phyloP scores from a whole-genome alignment of 805 yeast genomes.

The Metschnikowia kofuensis region DNA sequence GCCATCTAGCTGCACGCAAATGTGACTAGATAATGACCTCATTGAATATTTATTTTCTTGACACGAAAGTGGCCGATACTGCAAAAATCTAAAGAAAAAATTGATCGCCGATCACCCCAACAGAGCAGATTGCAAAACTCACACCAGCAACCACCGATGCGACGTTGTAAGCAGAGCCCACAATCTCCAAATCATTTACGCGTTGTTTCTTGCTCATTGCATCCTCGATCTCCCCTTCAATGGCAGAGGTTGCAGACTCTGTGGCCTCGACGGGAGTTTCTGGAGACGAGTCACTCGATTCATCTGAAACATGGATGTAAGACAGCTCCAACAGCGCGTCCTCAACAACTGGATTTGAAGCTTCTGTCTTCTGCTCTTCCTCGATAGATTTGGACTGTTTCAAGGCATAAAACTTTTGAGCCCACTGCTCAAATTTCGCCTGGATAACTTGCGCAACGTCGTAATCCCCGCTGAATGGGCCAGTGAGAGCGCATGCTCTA shows the following conservation, averaged over 20 bases:
- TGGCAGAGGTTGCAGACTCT: conserved; percentile 17
- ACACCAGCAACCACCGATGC: conserved; percentile 43
- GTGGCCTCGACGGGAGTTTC: conserved; percentile 22
- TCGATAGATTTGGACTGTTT: not conserved
- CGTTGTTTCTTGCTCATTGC: conserved; percentile 41
- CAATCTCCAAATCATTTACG: conserved; percentile 25
- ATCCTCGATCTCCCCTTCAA: conserved; percentile 42
- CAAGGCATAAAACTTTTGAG: not conserved
- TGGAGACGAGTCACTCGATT: conserved; percentile 29
- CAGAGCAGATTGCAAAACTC: conserved; percentile 46
- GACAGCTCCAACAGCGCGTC: conserved; percentile 36
- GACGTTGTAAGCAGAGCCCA: conserved; percentile 37
- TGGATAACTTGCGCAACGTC: not conserved
- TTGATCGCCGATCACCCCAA: conserved; percentile 59
- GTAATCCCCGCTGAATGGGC: conserved; percentile 5
- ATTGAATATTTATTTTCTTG: no score
- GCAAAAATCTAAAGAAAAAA: conserved; percentile 9
- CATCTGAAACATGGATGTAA: conserved; percentile 42
- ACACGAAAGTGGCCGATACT: no score
- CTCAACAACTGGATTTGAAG: conserved; percentile 10
- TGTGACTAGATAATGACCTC: no score
- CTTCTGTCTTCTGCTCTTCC: not conserved
- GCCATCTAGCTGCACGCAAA: no score
- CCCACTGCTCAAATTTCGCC: conserved; percentile 1
- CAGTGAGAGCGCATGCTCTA: conserved; percentile 3